Conservation (phyloP, 2,329 filamentous ascomycete species). For the Penicillium griseofulvum region DNA sequence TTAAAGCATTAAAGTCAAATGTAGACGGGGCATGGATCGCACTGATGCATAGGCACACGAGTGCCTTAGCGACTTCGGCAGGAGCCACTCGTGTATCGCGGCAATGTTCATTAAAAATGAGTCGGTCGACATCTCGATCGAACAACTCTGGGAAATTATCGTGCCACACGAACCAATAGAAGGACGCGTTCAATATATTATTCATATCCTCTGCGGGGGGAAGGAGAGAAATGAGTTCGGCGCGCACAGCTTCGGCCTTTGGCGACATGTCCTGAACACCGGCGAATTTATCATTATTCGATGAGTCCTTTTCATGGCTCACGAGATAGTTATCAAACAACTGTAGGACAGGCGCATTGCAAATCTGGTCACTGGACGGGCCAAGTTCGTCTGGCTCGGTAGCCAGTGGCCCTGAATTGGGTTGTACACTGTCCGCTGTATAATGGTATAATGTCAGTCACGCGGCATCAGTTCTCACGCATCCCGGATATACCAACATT, state of each 20-base stretch:
- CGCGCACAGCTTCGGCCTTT: conserved; percentile 26
- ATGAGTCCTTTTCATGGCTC: conserved; percentile 29
- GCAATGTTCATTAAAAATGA: not conserved
- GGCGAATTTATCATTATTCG: conserved; percentile 23
- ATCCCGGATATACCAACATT: not conserved
- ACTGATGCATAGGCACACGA: conserved; percentile 47
- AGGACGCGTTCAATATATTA: conserved; percentile 31
- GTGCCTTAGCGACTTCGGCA: conserved; percentile 41
- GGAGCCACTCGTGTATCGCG: conserved; percentile 29
- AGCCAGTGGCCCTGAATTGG: conserved; percentile 7
- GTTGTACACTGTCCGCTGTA: conserved; percentile 2
- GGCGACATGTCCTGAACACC: conserved; percentile 26
- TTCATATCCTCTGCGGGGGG: conserved; percentile 33
- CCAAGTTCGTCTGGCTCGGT: conserved; percentile 21
- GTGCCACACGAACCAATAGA: conserved; percentile 33
- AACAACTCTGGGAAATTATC: conserved; percentile 35
- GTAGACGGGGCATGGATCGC: conserved; percentile 42
- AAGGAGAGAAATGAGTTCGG: conserved; percentile 34
- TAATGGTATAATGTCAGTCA: not conserved
- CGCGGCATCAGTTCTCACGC: not conserved
- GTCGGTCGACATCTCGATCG: conserved; percentile 12
- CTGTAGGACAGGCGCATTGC: conserved; percentile 37
- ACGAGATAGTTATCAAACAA: conserved; percentile 42
- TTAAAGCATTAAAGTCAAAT: conserved; percentile 37
- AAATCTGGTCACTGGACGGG: conserved; percentile 27